phyloP scores from a whole-genome alignment of 495 filamentous ascomycete genomes.

The Tuber indicum region DNA sequence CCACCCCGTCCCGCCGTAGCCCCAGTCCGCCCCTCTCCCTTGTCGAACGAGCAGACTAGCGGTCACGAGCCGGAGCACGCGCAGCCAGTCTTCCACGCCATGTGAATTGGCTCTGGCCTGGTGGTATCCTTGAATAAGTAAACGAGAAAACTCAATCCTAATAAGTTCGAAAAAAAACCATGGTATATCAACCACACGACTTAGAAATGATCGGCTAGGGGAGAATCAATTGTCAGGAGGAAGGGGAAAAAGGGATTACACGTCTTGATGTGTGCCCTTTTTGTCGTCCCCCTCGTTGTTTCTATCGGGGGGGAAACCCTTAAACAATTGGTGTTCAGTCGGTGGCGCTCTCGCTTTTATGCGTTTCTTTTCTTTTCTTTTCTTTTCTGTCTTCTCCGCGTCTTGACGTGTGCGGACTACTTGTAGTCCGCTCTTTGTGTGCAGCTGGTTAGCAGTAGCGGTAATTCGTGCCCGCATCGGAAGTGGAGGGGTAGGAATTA shows the following conservation, averaged over 20 bases:
- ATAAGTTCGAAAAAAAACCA: background rate
- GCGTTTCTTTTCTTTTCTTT: background rate
- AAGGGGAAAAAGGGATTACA: background rate
- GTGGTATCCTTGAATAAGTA: background rate
- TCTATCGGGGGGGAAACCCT: background rate
- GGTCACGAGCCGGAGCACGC: slow-evolving; percentile 3
- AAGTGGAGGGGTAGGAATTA: background rate
- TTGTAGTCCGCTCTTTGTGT: slow-evolving; percentile 4
- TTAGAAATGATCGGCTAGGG: background rate
- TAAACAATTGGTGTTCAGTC: background rate
- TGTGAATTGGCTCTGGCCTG: slow-evolving; percentile 13
- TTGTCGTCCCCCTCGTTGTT: background rate
- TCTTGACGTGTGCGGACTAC: slow-evolving; percentile 1
- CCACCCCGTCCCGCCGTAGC: slow-evolving; percentile 18
- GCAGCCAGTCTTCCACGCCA: slow-evolving; percentile 29
- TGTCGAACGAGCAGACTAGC: slow-evolving; percentile 29
- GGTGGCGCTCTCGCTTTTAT: background rate
- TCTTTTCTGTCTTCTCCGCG: background rate
- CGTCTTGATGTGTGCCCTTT: background rate
- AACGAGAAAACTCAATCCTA: background rate
- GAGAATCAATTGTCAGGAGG: background rate
- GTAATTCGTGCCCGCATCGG: slow-evolving; percentile 11
- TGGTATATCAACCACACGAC: background rate
- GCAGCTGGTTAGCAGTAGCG: slow-evolving; percentile 28
- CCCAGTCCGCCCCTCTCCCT: slow-evolving; percentile 28